These are phyloP conservation scores for Fusarium multiceps DNA, from an alignment of 2,329 filamentous ascomycete genomes.

Conservation along the genomic window DNA sequence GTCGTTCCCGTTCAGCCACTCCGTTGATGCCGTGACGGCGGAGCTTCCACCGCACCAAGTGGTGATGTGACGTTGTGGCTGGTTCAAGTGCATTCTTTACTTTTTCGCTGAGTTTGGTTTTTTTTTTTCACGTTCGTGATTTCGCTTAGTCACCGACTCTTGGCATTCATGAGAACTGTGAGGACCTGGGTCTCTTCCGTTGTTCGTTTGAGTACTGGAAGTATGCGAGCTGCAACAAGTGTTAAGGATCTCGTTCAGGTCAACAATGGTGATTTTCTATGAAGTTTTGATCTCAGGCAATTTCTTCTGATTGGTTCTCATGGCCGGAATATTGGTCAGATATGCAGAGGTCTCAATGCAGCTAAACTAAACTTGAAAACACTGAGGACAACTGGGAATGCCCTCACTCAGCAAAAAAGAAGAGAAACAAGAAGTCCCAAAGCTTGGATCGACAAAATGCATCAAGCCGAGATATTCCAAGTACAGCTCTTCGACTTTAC, in stretches of 20 bases:
- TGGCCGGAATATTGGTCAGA: not conserved
- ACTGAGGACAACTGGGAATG: constrained; percentile 14
- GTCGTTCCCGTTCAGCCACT: constrained; percentile 31
- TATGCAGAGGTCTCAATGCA: not conserved
- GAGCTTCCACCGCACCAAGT: constrained; percentile 13
- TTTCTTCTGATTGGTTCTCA: not conserved
- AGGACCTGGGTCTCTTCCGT: not conserved
- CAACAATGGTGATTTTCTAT: not conserved
- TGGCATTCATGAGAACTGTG: not conserved
- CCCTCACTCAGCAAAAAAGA: constrained; percentile 11
- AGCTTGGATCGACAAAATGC: not conserved
- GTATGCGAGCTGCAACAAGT: not conserved
- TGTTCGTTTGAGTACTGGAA: not conserved
- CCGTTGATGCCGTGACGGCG: constrained; percentile 32
- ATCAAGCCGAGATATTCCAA: not conserved
- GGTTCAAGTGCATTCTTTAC: constrained; percentile 10
- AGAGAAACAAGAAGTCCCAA: not conserved
- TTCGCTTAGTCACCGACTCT: not conserved
- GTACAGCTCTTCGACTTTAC: not conserved
- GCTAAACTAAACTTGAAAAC: not conserved
- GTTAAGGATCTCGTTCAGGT: not conserved
- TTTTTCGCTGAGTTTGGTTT: not conserved
- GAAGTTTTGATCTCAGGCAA: not conserved
- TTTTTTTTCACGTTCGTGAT: not conserved
- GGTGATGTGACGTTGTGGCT: constrained; percentile 31